Percentiles rank a stretch among this genome's conserved stretches.
Conservation (phyloP, 345 rosid genomes). For the Camelina laxa region DNA sequence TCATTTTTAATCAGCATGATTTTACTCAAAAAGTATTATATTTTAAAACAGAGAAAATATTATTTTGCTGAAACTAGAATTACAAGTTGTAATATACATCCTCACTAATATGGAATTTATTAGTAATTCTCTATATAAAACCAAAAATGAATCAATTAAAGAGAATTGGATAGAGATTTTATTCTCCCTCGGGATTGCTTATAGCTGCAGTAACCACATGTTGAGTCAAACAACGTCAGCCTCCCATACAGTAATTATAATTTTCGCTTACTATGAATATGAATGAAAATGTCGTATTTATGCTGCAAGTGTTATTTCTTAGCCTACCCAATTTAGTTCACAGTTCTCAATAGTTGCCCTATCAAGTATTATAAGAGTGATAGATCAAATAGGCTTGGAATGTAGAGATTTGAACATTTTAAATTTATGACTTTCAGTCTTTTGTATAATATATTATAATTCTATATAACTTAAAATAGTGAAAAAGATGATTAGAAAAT, state of each 20-base stretch:
- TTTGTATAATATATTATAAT: conserved; percentile 12
- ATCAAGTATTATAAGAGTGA: conserved; percentile 9
- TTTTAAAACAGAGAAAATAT: no score
- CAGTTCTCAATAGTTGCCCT: not conserved
- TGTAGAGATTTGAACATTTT: not conserved
- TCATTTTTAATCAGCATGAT: no score
- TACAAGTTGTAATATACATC: not conserved
- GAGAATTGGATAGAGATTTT: conserved; percentile 22
- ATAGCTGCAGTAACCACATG: conserved; percentile 39
- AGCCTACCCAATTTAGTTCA: not conserved
- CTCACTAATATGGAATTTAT: not conserved
- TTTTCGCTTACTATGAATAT: not conserved
- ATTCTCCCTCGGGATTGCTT: conserved; percentile 42
- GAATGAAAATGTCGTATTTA: not conserved
- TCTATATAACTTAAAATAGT: not conserved
- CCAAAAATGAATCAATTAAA: conserved; percentile 13
- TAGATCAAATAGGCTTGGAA: conserved; percentile 13
- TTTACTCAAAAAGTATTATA: no score
- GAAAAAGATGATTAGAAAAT: conserved; percentile 8
- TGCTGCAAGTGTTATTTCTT: not conserved
- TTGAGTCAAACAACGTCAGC: conserved; percentile 23
- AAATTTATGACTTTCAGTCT: not conserved
- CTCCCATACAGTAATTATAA: conserved; percentile 16
- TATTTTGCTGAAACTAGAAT: not conserved
- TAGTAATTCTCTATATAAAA: not conserved